A percentile compares a stretch with the other conserved stretches of the same genome.
Conservation (phyloP, 257 asterid species). For the Solanum clarkiae region DNA sequence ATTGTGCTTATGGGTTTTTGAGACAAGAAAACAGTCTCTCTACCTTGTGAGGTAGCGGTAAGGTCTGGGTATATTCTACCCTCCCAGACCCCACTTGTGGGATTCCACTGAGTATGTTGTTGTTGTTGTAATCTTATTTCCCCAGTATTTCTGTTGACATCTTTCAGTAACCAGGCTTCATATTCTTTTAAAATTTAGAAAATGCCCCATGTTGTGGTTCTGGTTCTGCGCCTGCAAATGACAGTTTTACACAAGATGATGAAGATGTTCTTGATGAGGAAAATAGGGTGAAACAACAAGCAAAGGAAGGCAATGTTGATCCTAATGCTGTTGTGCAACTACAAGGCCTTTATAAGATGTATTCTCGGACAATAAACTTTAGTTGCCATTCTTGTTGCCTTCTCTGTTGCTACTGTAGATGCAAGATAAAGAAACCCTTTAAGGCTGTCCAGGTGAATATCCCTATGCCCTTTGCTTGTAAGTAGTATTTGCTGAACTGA, state of each 20-base stretch:
- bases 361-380: conserved; percentile 2
- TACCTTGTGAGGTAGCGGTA: too few relatives aligned
- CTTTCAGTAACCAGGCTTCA: not conserved
- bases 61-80: too few relatives aligned
- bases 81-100: too few relatives aligned
- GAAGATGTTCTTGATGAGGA: conserved; percentile 27
- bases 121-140: not conserved
- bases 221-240: not conserved
- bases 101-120: too few relatives aligned
- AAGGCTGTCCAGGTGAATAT: conserved; percentile 18
- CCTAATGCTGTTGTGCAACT: conserved; percentile 25
- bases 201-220: not conserved
- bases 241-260: conserved; percentile 3
- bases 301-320: conserved; percentile 2
- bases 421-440: conserved; percentile 13
- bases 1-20: too few relatives aligned
- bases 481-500: not conserved
- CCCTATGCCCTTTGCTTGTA: not conserved
- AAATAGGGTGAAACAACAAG: conserved; percentile 11
- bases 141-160: not conserved
- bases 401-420: conserved; percentile 10
- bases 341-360: conserved; percentile 19
- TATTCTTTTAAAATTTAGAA: not conserved
- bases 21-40: too few relatives aligned
- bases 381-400: conserved; percentile 8